Percentiles rank a stretch among this genome's conserved stretches.
These are phyloP conservation scores for Neofusicoccum umdonicola DNA, from an alignment of 2,329 filamentous ascomycete species.

Conservation along the genomic window DNA sequence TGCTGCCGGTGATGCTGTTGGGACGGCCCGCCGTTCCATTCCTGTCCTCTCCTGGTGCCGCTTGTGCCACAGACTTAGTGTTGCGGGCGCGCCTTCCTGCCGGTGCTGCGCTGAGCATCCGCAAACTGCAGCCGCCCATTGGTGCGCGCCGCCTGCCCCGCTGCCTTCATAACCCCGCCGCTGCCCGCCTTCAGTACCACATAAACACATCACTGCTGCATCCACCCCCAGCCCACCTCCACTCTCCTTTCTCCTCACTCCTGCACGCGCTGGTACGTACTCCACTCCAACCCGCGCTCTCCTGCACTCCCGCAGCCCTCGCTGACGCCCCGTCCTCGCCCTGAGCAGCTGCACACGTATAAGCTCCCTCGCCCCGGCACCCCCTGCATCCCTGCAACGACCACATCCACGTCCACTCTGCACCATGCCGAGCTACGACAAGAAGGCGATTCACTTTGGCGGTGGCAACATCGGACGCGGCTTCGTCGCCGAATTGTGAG, in stretches of 20 bases:
- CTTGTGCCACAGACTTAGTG: conserved; percentile 4
- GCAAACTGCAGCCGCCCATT: neutral
- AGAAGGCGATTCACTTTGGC: conserved; percentile 54
- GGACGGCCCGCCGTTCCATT: conserved; percentile 7
- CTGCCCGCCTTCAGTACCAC: conserved; percentile 5
- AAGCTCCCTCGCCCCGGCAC: neutral
- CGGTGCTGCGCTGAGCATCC: conserved; percentile 4
- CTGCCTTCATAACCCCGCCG: conserved; percentile 12
- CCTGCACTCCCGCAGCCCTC: neutral
- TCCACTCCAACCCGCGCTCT: neutral
- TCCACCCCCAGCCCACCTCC: conserved; percentile 10
- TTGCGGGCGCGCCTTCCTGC: conserved; percentile 1
- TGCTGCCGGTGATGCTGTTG: neutral
- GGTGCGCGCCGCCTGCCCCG: conserved; percentile 6
- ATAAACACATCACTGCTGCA: conserved; percentile 11
- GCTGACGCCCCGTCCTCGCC: neutral
- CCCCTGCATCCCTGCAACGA: neutral
- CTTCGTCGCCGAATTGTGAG: conserved; percentile 39
- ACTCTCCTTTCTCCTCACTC: conserved; percentile 3
- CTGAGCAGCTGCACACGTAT: neutral
- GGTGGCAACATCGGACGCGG: conserved; percentile 55
- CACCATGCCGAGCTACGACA: conserved; percentile 29
- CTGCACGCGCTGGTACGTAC: neutral
- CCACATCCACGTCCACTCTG: neutral
- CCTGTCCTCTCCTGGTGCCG: neutral